Conservation (phyloP, 2,329 filamentous ascomycete species). For the Mariannaea sp. region DNA sequence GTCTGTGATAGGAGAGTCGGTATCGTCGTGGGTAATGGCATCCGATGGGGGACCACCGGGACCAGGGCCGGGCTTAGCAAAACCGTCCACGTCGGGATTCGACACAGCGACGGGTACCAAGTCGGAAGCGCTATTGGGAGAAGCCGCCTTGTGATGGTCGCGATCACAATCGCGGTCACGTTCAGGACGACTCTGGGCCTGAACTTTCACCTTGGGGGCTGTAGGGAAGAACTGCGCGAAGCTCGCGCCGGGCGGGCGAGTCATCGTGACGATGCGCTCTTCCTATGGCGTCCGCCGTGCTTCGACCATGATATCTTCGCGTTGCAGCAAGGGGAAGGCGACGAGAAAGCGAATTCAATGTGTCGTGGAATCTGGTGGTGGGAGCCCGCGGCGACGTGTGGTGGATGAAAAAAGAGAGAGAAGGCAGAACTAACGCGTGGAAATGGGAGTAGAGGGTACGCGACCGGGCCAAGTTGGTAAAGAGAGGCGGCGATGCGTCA, state of each 20-base stretch:
- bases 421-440: constrained; percentile 32
- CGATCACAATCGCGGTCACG: constrained; percentile 42
- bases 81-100: constrained; percentile 34
- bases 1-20: constrained; percentile 65
- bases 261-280: constrained; percentile 66
- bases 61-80: constrained; percentile 25
- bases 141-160: constrained; percentile 38
- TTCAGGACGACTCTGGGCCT: constrained; percentile 43
- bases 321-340: constrained; percentile 22
- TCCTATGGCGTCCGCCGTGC: constrained; percentile 58
- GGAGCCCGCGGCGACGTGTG: constrained; percentile 10
- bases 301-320: constrained; percentile 61
- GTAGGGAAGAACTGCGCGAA: constrained; percentile 88
- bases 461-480: constrained; percentile 43
- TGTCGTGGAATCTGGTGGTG: constrained; percentile 12
- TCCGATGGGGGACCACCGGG: constrained; percentile 35
- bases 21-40: constrained; percentile 53
- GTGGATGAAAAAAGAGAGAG: constrained; percentile 13
- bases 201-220: constrained; percentile 67
- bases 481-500: constrained; percentile 32
- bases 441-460: constrained; percentile 43
- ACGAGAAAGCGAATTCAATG: constrained; percentile 11
- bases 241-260: constrained; percentile 76
- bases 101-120: constrained; percentile 31
- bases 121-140: constrained; percentile 31